A percentile compares a stretch with the other conserved stretches of the same genome.
Evolutionary conservation across 768 basidiomycete genomes (phyloP).

Genomic region (Hemileccinum impolitum): DNA sequence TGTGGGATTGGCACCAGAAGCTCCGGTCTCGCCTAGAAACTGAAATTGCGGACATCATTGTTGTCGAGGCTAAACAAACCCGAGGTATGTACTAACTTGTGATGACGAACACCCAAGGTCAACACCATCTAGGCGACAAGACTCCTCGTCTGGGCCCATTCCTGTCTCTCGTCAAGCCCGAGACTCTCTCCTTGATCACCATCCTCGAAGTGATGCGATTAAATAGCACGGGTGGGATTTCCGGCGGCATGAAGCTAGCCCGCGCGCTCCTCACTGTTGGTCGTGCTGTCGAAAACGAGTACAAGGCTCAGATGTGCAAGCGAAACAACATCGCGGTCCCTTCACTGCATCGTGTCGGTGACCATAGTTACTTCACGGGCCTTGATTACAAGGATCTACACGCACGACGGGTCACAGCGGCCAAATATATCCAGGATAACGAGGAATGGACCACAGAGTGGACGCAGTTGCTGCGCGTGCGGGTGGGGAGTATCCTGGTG

Average conservation of each 20-base stretch:
- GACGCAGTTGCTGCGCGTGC: conserved; percentile 73
- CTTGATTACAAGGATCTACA: conserved; percentile 60
- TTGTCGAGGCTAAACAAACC: conserved; percentile 31
- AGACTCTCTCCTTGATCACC: conserved; percentile 82
- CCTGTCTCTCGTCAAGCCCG: conserved; percentile 67
- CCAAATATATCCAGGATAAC: conserved; percentile 59
- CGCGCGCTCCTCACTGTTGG: conserved; percentile 79
- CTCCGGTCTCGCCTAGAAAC: conserved; percentile 48
- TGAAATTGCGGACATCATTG: conserved; percentile 47
- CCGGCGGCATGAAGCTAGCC: conserved; percentile 86
- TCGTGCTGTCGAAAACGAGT: conserved; percentile 83
- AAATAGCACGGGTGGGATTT: conserved; percentile 71
- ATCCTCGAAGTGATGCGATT: conserved; percentile 88
- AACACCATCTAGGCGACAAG: conserved; percentile 11
- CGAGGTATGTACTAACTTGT: conserved; percentile 16
- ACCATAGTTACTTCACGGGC: conserved; percentile 51
- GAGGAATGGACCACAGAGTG: conserved; percentile 80
- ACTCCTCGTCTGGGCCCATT: conserved; percentile 57
- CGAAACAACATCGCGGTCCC: conserved; percentile 56
- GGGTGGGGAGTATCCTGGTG: conserved; percentile 79
- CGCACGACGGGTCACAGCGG: conserved; percentile 62
- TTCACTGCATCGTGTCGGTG: conserved; percentile 21
- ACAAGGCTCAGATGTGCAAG: conserved; percentile 79
- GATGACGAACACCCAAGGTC: not conserved
- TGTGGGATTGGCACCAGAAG: conserved; percentile 81